Conservation (phyloP, 345 rosid species). For the Brassica nigra region DNA sequence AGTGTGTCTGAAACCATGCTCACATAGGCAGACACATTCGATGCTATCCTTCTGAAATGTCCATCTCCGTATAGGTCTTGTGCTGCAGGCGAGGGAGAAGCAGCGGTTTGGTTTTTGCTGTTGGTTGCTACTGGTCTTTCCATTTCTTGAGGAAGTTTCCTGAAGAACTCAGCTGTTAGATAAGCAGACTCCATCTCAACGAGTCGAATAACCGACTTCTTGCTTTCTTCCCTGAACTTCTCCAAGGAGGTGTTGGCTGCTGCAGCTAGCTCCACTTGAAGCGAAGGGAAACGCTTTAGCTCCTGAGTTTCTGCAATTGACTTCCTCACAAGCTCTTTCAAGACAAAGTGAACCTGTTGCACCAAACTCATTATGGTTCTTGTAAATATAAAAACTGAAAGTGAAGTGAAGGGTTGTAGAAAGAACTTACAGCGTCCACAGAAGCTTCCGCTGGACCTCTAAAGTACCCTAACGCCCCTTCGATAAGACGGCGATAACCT, state of each 20-base stretch:
- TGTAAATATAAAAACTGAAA: not conserved
- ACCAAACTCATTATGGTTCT: not conserved
- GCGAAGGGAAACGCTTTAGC: conserved; percentile 72
- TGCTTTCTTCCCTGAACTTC: conserved; percentile 75
- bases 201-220: conserved; percentile 59
- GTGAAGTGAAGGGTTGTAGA: not conserved
- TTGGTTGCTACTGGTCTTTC: conserved; percentile 43
- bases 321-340: conserved; percentile 81
- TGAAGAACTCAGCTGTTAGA: conserved; percentile 77
- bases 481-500: conserved; percentile 77
- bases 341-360: conserved; percentile 69
- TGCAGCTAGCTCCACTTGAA: conserved; percentile 73
- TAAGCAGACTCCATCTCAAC: conserved; percentile 88
- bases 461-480: conserved; percentile 65
- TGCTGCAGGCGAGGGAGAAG: conserved; percentile 17
- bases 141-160: conserved; percentile 75
- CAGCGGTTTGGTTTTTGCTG: conserved; percentile 33
- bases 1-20: conserved; percentile 78
- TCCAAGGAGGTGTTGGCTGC: conserved; percentile 68
- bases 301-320: conserved; percentile 79
- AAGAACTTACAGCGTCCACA: conserved; percentile 71
- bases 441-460: conserved; percentile 93
- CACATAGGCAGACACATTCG: conserved; percentile 69
- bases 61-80: conserved; percentile 63
- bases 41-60: conserved; percentile 78